Conservation (phyloP, 1,139 yeast species). For the Pichia sp. region DNA sequence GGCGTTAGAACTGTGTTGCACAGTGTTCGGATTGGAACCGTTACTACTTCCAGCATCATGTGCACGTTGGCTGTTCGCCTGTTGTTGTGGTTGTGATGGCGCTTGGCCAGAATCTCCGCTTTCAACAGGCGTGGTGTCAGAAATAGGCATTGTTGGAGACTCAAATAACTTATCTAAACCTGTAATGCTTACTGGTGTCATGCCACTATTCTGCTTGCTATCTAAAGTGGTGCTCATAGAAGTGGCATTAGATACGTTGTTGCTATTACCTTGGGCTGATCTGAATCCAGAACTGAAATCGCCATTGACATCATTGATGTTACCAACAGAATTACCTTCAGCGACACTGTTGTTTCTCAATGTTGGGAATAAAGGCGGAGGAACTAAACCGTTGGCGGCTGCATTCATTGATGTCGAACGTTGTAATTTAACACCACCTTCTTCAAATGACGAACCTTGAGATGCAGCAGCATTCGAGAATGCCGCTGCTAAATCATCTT, state of each 20-base stretch:
- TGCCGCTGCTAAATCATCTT: neutral
- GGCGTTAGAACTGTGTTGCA: neutral
- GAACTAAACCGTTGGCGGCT: constrained; percentile 26
- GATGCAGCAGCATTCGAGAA: neutral
- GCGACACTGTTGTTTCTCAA: neutral
- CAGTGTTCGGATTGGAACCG: neutral
- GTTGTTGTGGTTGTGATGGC: neutral
- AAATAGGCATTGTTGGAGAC: constrained; percentile 8
- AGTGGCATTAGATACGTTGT: neutral
- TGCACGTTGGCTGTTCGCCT: too few relatives aligned
- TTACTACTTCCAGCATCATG: neutral
- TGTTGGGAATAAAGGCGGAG: constrained; percentile 30
- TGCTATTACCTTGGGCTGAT: neutral
- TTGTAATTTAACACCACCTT: constrained; percentile 14
- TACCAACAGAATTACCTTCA: neutral
- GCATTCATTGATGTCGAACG: constrained; percentile 26
- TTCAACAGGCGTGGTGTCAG: constrained; percentile 1
- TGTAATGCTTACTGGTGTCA: constrained; percentile 9
- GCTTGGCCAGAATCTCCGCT: neutral
- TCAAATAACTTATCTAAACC: constrained; percentile 14
- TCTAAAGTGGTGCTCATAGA: neutral
- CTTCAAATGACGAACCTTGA: neutral
- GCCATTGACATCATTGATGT: neutral
- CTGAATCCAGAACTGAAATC: constrained; percentile 6
- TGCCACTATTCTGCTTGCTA: neutral